Percentiles rank a stretch among this genome's conserved stretches.
These are phyloP conservation scores for Penicillium psychrofluorescens DNA, from an alignment of 495 filamentous ascomycete genomes.

Conservation along the genomic window DNA sequence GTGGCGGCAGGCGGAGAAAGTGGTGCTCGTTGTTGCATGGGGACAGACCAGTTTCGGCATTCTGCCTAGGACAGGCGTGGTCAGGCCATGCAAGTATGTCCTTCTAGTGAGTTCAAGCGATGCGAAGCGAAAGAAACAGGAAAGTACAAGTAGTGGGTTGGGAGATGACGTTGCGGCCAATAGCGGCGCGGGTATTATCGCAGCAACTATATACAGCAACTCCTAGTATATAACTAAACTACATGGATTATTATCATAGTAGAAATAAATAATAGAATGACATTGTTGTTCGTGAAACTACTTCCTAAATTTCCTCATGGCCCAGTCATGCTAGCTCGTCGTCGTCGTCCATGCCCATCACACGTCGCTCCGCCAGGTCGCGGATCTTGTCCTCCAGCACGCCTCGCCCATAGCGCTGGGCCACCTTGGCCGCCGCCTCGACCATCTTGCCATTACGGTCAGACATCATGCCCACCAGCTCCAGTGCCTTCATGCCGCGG, in stretches of 20 bases:
- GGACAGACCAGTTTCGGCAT: constrained; percentile 29
- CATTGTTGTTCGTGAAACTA: no score
- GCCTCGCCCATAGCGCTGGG: constrained; percentile 65
- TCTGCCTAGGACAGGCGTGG: constrained; percentile 8
- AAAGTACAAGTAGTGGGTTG: constrained; percentile 7
- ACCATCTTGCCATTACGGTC: constrained; percentile 78
- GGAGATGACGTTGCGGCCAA: constrained; percentile 11
- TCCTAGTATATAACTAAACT: no score
- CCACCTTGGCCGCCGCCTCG: constrained; percentile 78
- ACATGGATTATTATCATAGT: no score
- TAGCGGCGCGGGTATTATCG: constrained; percentile 1
- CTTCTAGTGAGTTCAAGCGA: no score
- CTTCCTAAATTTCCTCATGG: not conserved
- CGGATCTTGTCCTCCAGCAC: constrained; percentile 82
- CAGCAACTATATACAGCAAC: not conserved
- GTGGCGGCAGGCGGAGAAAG: constrained; percentile 3
- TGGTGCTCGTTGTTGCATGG: not conserved
- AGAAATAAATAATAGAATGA: no score
- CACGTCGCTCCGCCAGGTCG: constrained; percentile 60
- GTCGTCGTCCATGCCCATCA: constrained; percentile 51
- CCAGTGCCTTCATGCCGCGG: constrained; percentile 86
- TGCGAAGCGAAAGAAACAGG: constrained; percentile 1
- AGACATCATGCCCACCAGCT: constrained; percentile 70
- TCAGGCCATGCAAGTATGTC: constrained; percentile 10
- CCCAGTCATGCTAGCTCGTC: constrained; percentile 36